Conservation (phyloP, 805 yeast genomes). For the Metschnikowia lochheadii region DNA sequence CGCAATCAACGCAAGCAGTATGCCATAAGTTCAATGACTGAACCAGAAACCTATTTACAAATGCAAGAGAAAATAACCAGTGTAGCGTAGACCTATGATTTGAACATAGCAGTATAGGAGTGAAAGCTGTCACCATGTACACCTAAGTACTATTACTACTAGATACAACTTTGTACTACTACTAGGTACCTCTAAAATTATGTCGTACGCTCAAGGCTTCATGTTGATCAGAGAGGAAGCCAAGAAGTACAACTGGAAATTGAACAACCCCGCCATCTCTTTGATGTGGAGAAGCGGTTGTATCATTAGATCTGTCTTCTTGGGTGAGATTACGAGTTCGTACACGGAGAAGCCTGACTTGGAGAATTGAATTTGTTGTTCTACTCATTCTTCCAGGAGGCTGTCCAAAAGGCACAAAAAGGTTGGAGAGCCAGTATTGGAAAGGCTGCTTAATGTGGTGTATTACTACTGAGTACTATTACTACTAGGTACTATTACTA, state of each 20-base stretch:
- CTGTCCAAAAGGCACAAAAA: conserved; percentile 86
- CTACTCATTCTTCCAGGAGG: conserved; percentile 90
- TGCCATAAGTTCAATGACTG: too few species aligned
- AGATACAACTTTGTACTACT: too few species aligned
- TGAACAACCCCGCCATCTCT: conserved; percentile 97
- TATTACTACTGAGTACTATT: conserved; percentile 22
- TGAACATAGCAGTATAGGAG: too few species aligned
- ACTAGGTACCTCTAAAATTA: conserved; percentile 75
- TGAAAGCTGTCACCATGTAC: too few species aligned
- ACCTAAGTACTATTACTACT: too few species aligned
- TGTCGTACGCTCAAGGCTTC: conserved; percentile 99
- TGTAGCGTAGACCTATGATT: too few species aligned
- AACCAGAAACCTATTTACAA: too few species aligned
- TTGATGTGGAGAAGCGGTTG: conserved; percentile 99
- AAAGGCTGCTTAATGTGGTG: conserved; percentile 76
- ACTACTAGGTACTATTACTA: too few species aligned
- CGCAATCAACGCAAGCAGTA: too few species aligned
- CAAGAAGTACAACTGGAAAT: conserved; percentile 91
- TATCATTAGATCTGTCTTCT: conserved; percentile 97
- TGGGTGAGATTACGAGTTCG: conserved; percentile 95
- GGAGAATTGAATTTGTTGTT: conserved; percentile 93
- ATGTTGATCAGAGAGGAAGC: conserved; percentile 99
- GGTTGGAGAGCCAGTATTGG: conserved; percentile 93
- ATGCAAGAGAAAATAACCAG: too few species aligned
- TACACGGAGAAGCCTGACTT: conserved; percentile 89